Evolutionary conservation across 2,329 filamentous ascomycete genomes (phyloP), one percentile per base, ranked within the genome.

Genomic region (Penicillium paneum): DNA sequence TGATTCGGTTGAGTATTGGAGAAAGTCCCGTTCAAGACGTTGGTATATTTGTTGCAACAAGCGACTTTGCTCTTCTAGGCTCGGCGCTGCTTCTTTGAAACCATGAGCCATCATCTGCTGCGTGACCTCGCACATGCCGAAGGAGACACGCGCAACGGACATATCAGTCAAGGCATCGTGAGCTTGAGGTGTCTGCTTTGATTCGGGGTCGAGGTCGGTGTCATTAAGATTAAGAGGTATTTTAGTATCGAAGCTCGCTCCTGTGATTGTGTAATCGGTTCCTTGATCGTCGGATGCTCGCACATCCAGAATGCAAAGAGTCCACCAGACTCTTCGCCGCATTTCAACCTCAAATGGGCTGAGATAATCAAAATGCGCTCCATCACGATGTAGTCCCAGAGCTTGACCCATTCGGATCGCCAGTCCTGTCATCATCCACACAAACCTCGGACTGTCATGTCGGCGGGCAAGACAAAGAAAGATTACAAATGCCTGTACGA

Each of bases 261-360:
- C 77, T 2, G 78, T 68, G 39, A 88, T 84, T 0, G 80, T 82
- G 3, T 83, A 80, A 55, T 87, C 83, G 21, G 81, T 82, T 0
- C 83, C 84, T 63, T 87, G 83, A 54, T 87, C 82, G 63, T 87
- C 84, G 0, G 82, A 81, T 1, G 83, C 78, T 55, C 84, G 74
- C 3, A 79, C 77, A 64, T 88, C 85, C 0, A 88, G 70, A 13
- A 85, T 74, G 60, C 64, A 70, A 24, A 75, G 52, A 29, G 57
- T 54, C 70, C 72, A 74, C 74, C 74, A 76, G 1, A 71, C 55
- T 35, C 69, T 63, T 39, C 74, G 68, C 48, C 73, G 65, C 65
- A 74, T 74, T 45, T 75, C 71, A 17, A 68, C 64, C 19, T 74
- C 71, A 39, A 84, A 88, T 0, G 84, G 83, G 0, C 75, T 73